phyloP scores from a whole-genome alignment of 768 basidiomycete species.

The Lactifluus subvellereus region DNA sequence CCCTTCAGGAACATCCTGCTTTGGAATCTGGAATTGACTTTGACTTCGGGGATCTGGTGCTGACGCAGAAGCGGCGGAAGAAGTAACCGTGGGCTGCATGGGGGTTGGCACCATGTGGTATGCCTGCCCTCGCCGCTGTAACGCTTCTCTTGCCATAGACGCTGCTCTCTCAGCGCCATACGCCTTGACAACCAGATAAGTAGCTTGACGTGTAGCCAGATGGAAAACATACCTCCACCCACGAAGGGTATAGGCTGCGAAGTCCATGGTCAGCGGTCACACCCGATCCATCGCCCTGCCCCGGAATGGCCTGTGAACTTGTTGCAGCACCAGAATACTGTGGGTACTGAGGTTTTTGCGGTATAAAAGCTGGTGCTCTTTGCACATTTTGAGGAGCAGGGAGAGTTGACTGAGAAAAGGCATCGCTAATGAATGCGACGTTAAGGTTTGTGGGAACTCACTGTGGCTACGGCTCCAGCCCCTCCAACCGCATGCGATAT shows the following conservation, averaged over 20 bases:
- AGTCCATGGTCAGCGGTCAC: background rate
- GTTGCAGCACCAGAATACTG: background rate
- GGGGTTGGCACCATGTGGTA: background rate
- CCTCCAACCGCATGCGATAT: background rate
- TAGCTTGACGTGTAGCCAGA: background rate
- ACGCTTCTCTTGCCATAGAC: background rate
- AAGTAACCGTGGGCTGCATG: background rate
- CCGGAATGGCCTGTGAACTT: background rate
- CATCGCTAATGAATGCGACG: background rate
- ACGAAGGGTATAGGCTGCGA: background rate
- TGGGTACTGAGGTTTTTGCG: background rate
- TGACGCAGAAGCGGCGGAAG: background rate
- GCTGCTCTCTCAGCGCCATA: slow-evolving; percentile 4
- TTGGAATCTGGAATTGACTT: background rate
- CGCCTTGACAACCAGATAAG: background rate
- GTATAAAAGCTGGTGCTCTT: background rate
- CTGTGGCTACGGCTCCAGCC: background rate
- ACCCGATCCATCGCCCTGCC: background rate
- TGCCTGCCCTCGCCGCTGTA: background rate
- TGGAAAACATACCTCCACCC: slow-evolving; percentile 8
- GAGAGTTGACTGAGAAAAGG: background rate
- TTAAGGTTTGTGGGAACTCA: background rate
- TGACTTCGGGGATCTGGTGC: background rate
- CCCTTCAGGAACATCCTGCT: background rate
- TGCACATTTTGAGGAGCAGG: background rate